These are phyloP conservation scores for Kazachstania sp. DNA, from an alignment of 1,139 yeast species.

Conservation along the genomic window DNA sequence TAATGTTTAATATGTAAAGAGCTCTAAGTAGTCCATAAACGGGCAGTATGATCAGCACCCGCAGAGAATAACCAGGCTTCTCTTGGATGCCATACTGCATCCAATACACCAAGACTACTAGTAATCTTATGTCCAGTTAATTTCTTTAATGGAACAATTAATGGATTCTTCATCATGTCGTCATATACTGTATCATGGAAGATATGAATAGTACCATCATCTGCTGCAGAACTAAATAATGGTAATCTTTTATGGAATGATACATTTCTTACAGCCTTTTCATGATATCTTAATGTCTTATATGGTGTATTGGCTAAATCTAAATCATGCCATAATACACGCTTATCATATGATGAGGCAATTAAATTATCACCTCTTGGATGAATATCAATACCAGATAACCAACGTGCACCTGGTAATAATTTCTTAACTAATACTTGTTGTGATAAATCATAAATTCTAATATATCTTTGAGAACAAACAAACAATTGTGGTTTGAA, in stretches of 20 bases:
- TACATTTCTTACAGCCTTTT: slow-evolving; percentile 85
- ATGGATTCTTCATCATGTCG: slow-evolving; percentile 90
- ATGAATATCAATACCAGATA: slow-evolving; percentile 84
- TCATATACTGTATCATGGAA: slow-evolving; percentile 97
- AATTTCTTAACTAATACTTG: slow-evolving; percentile 77
- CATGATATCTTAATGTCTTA: slow-evolving; percentile 90
- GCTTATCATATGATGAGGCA: slow-evolving; percentile 89
- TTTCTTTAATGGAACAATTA: slow-evolving; percentile 92
- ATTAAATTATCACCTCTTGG: slow-evolving; percentile 93
- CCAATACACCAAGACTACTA: slow-evolving; percentile 80
- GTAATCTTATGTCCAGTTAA: slow-evolving; percentile 83
- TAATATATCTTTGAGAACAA: slow-evolving; percentile 85
- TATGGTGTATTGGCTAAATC: slow-evolving; percentile 87
- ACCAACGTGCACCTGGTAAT: slow-evolving; percentile 94
- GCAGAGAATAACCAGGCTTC: slow-evolving; percentile 98
- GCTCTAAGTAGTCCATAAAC: slow-evolving; percentile 86
- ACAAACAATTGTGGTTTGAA: slow-evolving; percentile 90
- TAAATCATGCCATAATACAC: slow-evolving; percentile 95
- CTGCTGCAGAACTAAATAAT: slow-evolving; percentile 91
- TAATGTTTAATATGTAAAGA: not conserved
- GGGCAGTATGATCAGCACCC: slow-evolving; percentile 97
- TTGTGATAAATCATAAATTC: slow-evolving; percentile 82
- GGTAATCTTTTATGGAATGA: slow-evolving; percentile 86
- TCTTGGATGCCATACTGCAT: slow-evolving; percentile 90
- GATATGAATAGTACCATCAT: slow-evolving; percentile 86